These are phyloP conservation scores for Euphorbia tirucalli DNA, from an alignment of 345 rosid species.

Conservation along the genomic window DNA sequence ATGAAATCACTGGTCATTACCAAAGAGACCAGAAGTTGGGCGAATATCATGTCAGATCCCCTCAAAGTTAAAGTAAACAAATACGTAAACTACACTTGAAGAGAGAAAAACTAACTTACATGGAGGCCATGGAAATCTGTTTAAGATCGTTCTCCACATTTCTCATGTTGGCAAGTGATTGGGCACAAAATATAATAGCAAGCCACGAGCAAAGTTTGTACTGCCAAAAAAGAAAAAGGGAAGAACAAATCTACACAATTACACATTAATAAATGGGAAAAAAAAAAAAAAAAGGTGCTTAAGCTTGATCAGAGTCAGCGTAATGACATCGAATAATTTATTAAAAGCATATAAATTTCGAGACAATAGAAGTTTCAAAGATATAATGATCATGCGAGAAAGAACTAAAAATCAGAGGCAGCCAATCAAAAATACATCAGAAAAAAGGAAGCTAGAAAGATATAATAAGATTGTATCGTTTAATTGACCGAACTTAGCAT, in stretches of 20 bases:
- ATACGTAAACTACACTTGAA: background rate
- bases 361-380: background rate
- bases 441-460: background rate
- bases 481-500: background rate
- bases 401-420: background rate
- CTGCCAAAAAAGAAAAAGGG: constrained; percentile 34
- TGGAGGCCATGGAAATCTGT: constrained; percentile 97
- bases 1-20: background rate
- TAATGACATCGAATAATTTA: background rate
- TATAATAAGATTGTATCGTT: background rate
- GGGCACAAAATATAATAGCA: constrained; percentile 91
- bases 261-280: background rate
- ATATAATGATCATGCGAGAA: background rate
- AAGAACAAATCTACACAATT: background rate
- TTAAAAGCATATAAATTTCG: background rate
- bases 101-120: constrained; percentile 43
- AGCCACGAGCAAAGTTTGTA: constrained; percentile 97
- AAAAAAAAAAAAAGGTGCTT: background rate
- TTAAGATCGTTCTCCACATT: constrained; percentile 86
- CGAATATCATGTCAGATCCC: background rate
- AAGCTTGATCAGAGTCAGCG: background rate
- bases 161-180: constrained; percentile 84
- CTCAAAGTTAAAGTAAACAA: background rate
- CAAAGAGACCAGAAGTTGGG: background rate
- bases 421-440: background rate